Conservation (phyloP, 371 early-diverging fungal species). For the Blakeslea trispora region DNA sequence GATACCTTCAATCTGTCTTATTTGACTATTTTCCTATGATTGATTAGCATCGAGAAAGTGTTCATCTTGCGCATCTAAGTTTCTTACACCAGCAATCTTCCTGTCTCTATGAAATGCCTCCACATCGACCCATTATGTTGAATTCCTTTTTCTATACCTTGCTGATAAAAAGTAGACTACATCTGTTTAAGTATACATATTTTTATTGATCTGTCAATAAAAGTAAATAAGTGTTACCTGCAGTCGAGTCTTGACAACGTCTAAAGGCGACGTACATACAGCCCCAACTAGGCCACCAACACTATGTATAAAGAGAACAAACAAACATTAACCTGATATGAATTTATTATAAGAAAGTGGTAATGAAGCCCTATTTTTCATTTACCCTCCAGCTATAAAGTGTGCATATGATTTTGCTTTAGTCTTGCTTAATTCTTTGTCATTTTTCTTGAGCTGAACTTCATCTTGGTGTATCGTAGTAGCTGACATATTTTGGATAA, state of each 20-base stretch:
- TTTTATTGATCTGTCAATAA: background rate
- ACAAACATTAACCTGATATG: too few relatives aligned
- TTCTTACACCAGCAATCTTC: constrained; percentile 53
- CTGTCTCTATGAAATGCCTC: constrained; percentile 55
- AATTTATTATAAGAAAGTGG: background rate
- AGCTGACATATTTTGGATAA: background rate
- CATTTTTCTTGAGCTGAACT: background rate
- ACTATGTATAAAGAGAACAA: constrained; percentile 18
- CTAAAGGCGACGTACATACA: constrained; percentile 83
- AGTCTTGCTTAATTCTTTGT: background rate
- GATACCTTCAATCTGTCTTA: constrained; percentile 81
- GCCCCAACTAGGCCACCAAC: constrained; percentile 80
- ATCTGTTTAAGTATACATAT: background rate
- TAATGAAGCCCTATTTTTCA: background rate
- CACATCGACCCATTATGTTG: constrained; percentile 23
- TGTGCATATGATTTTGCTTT: constrained; percentile 54
- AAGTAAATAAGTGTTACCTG: constrained; percentile 54
- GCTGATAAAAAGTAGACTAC: constrained; percentile 35
- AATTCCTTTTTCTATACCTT: constrained; percentile 9
- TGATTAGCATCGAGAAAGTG: background rate
- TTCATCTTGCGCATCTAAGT: background rate
- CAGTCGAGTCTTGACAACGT: constrained; percentile 88
- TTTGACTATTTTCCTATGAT: constrained; percentile 44
- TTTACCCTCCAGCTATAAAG: constrained; percentile 78
- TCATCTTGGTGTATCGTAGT: too few relatives aligned